These are phyloP conservation scores for Colletotrichum plurivorum DNA, from an alignment of 2,329 filamentous ascomycete genomes.

Conservation along the genomic window DNA sequence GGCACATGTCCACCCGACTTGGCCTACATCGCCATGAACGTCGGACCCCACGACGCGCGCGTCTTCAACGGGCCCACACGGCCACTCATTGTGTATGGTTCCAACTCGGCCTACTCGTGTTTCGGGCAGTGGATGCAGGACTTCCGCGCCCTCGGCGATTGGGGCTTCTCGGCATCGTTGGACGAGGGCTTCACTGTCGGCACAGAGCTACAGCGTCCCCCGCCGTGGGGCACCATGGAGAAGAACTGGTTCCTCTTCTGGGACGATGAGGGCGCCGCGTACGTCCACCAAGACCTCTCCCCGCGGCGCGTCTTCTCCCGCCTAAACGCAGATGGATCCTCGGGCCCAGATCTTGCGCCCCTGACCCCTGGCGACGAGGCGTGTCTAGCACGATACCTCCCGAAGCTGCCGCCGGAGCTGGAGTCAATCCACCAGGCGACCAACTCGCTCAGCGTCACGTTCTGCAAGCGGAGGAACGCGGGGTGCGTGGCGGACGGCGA, in stretches of 20 bases:
- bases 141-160: slow-evolving; percentile 63
- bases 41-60: slow-evolving; percentile 71
- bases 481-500: slow-evolving; percentile 55
- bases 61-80: slow-evolving; percentile 67
- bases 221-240: slow-evolving; percentile 61
- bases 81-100: slow-evolving; percentile 68
- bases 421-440: slow-evolving; percentile 72
- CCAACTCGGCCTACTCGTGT: slow-evolving; percentile 67
- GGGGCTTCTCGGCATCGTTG: slow-evolving; percentile 49
- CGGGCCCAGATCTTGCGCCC: slow-evolving; percentile 62
- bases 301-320: slow-evolving; percentile 65
- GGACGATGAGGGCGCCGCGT: slow-evolving; percentile 61
- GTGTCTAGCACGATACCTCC: slow-evolving; percentile 64
- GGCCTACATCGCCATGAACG: slow-evolving; percentile 56
- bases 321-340: slow-evolving; percentile 60
- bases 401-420: slow-evolving; percentile 49
- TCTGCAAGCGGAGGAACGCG: slow-evolving; percentile 64
- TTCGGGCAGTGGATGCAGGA: slow-evolving; percentile 71
- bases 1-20: slow-evolving; percentile 62
- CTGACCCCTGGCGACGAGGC: slow-evolving; percentile 54
- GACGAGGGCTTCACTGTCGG: slow-evolving; percentile 55
- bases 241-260: slow-evolving; percentile 77
- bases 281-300: slow-evolving; percentile 67
- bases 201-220: slow-evolving; percentile 67
- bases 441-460: slow-evolving; percentile 69